A percentile compares a stretch with the other conserved stretches of the same genome.
These are phyloP conservation scores for Apiosordaria backusii DNA, from an alignment of 495 filamentous ascomycete genomes.

Conservation along the genomic window DNA sequence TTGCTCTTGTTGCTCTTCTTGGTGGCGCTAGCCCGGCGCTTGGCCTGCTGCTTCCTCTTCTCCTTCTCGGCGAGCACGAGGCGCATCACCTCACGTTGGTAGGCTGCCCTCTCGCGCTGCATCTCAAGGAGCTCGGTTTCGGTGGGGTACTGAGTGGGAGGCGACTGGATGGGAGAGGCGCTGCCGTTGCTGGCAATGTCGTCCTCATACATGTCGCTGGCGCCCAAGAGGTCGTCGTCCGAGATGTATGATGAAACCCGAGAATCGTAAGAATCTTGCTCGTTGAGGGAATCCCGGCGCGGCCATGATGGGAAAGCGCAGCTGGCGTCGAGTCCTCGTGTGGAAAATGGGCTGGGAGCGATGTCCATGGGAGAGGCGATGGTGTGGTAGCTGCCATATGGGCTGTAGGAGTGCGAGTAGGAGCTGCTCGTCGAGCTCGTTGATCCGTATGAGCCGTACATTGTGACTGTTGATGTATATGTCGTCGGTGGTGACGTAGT, in stretches of 20 bases:
- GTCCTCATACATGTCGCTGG: constrained; percentile 37
- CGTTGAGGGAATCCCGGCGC: constrained; percentile 41
- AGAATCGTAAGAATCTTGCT: constrained; percentile 35
- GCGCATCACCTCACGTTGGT: constrained; percentile 46
- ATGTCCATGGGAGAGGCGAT: constrained; percentile 53
- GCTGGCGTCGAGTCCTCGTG: constrained; percentile 35
- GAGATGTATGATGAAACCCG: constrained; percentile 48
- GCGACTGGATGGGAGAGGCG: constrained; percentile 37
- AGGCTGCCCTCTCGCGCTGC: constrained; percentile 42
- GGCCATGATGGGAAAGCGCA: constrained; percentile 54
- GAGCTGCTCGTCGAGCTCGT: constrained; percentile 26
- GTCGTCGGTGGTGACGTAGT: constrained; percentile 10
- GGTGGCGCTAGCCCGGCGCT: constrained; percentile 29
- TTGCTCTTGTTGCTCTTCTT: constrained; percentile 47
- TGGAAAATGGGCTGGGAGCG: constrained; percentile 40
- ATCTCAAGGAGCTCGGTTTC: constrained; percentile 42
- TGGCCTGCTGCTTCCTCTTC: constrained; percentile 36
- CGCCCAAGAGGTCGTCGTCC: constrained; percentile 47
- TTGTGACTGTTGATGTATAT: constrained; percentile 20
- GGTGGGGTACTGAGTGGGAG: constrained; percentile 23
- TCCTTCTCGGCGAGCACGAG: constrained; percentile 48
- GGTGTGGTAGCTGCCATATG: constrained; percentile 27
- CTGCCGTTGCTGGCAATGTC: constrained; percentile 45
- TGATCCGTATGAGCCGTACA: constrained; percentile 49
- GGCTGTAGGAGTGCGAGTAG: constrained; percentile 36